Percentiles rank a stretch among this genome's conserved stretches.
phyloP scores from a whole-genome alignment of 495 filamentous ascomycete species.

The Daldinia childiae region DNA sequence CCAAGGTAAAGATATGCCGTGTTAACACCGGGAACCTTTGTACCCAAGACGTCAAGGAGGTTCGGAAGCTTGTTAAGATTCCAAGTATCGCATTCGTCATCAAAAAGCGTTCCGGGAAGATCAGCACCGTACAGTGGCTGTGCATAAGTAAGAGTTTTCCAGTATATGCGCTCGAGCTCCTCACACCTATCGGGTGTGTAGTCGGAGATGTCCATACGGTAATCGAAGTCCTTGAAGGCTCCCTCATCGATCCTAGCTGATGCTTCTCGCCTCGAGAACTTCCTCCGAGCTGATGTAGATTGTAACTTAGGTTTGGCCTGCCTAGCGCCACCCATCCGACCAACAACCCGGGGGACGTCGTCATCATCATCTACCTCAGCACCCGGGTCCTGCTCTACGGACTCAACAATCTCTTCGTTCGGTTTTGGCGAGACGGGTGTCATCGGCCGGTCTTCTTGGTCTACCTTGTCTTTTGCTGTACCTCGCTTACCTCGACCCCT shows the following conservation, averaged over 20 bases:
- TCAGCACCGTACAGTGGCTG: constrained; percentile 96
- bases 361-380: constrained; percentile 61
- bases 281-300: constrained; percentile 71
- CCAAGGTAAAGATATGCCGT: constrained; percentile 98
- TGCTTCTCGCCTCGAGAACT: constrained; percentile 79
- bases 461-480: constrained; percentile 44
- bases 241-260: constrained; percentile 81
- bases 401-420: constrained; percentile 56
- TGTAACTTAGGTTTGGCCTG: constrained; percentile 61
- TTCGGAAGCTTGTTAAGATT: constrained; percentile 95
- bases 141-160: constrained; percentile 94
- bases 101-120: constrained; percentile 95
- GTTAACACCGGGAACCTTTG: constrained; percentile 96
- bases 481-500: constrained; percentile 41
- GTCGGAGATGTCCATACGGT: constrained; percentile 83
- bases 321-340: constrained; percentile 53
- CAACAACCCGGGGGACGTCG: constrained; percentile 51
- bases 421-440: constrained; percentile 63
- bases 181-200: constrained; percentile 91
- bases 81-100: constrained; percentile 84
- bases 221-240: constrained; percentile 88
- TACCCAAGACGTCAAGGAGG: constrained; percentile 90
- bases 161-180: constrained; percentile 92
- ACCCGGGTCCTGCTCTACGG: constrained; percentile 56
- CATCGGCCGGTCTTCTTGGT: constrained; percentile 60